phyloP scores from a whole-genome alignment of 106 monocot genomes.

The Alisma plantagoaquatica region DNA sequence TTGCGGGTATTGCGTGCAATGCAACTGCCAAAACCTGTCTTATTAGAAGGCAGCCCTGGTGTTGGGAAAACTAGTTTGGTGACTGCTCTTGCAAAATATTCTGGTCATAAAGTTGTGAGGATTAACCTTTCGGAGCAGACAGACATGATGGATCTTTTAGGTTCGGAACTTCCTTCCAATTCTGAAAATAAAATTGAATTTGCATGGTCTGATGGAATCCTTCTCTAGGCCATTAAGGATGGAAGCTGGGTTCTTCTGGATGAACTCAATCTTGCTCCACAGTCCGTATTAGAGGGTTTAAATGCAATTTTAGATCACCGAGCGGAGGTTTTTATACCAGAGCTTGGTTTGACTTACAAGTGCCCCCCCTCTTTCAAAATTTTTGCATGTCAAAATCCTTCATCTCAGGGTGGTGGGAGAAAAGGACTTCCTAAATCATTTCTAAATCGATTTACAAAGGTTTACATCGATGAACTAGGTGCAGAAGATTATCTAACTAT shows the following conservation, averaged over 20 bases:
- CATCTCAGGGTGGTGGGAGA: conserved; percentile 90
- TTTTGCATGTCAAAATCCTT: conserved; percentile 98
- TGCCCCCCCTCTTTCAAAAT: conserved; percentile 77
- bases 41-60: conserved; percentile 97
- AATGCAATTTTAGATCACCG: conserved; percentile 97
- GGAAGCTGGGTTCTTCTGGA: conserved; percentile 95
- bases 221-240: conserved; percentile 86
- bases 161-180: conserved; percentile 80
- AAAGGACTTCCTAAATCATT: conserved; percentile 98
- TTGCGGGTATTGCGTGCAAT: conserved; percentile 83
- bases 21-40: conserved; percentile 83
- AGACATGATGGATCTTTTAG: conserved; percentile 98
- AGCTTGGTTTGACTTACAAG: conserved; percentile 56
- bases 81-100: conserved; percentile 77
- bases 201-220: conserved; percentile 93
- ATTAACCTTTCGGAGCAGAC: conserved; percentile 99
- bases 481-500: conserved; percentile 76
- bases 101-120: conserved; percentile 81
- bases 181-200: conserved; percentile 72
- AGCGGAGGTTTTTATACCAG: conserved; percentile 91
- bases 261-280: conserved; percentile 99
- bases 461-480: conserved; percentile 83
- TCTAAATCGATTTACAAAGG: conserved; percentile 93
- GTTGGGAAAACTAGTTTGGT: conserved; percentile 97
- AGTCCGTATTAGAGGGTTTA: conserved; percentile 94